phyloP scores from a whole-genome alignment of 768 basidiomycete genomes.

The Termitomyces sp. region DNA sequence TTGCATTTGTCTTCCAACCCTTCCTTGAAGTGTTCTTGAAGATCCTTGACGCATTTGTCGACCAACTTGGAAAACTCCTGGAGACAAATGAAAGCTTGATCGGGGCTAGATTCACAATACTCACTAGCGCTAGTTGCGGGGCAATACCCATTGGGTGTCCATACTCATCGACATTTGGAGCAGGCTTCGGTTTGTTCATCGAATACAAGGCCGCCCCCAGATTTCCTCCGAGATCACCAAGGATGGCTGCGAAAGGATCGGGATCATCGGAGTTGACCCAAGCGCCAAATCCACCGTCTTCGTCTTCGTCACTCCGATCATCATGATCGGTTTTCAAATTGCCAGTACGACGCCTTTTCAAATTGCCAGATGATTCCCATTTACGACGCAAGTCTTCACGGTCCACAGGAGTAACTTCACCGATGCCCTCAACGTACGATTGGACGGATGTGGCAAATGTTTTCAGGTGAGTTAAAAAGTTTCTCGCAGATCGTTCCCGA shows the following conservation, averaged over 20 bases:
- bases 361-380: conserved; percentile 53
- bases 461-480: conserved; percentile 45
- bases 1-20: conserved; percentile 59
- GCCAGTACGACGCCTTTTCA: too few relatives aligned
- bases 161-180: conserved; percentile 37
- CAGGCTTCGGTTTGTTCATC: conserved; percentile 27
- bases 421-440: conserved; percentile 47
- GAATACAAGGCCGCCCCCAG: conserved; percentile 29
- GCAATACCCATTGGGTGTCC: conserved; percentile 44
- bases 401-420: conserved; percentile 48
- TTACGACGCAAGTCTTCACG: conserved; percentile 44
- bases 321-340: conserved; percentile 21
- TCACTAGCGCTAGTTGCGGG: conserved; percentile 38
- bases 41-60: conserved; percentile 39
- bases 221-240: conserved; percentile 24
- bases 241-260: conserved; percentile 31
- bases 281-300: conserved; percentile 10
- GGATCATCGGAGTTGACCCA: conserved; percentile 3
- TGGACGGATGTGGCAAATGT: conserved; percentile 45
- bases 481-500: conserved; percentile 41
- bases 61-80: conserved; percentile 47
- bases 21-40: conserved; percentile 47
- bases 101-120: neutral
- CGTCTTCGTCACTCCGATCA: conserved; percentile 19
- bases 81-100: neutral